Conservation (phyloP, 2,329 filamentous ascomycete genomes). For the Ceratocystis papillata region DNA sequence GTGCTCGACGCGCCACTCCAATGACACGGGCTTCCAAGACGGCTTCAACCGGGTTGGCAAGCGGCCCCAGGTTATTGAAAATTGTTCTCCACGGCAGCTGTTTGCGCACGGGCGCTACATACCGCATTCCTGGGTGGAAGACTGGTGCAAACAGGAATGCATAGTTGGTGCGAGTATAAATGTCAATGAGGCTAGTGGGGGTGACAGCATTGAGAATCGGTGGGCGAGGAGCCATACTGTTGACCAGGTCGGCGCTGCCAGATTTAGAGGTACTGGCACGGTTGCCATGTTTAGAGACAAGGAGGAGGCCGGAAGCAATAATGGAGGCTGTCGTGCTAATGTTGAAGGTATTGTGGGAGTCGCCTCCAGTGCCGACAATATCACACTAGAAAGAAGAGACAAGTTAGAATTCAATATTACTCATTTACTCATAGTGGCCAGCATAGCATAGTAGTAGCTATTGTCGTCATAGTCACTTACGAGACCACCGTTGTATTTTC, state of each 20-base stretch:
- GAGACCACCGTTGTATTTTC: slow-evolving; percentile 69
- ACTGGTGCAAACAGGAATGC: slow-evolving; percentile 91
- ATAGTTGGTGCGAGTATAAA: slow-evolving; percentile 79
- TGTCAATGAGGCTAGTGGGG: slow-evolving; percentile 55
- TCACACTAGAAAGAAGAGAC: slow-evolving; percentile 48
- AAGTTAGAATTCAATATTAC: background rate
- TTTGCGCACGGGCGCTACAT: slow-evolving; percentile 73
- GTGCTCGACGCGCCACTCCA: slow-evolving; percentile 78
- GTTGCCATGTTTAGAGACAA: slow-evolving; percentile 93
- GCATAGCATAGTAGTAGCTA: no score
- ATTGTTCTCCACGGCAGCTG: slow-evolving; percentile 91
- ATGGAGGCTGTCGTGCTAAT: slow-evolving; percentile 94
- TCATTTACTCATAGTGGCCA: no score
- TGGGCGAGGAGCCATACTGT: slow-evolving; percentile 58
- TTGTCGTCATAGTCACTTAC: slow-evolving; percentile 41
- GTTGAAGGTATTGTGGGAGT: slow-evolving; percentile 96
- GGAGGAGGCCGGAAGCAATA: slow-evolving; percentile 70
- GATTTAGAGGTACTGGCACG: slow-evolving; percentile 90
- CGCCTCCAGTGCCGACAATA: slow-evolving; percentile 94
- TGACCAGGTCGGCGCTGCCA: slow-evolving; percentile 84
- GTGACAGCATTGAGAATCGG: slow-evolving; percentile 66
- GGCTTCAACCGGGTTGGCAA: slow-evolving; percentile 81
- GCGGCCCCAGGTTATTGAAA: slow-evolving; percentile 89
- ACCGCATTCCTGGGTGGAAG: slow-evolving; percentile 90
- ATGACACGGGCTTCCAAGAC: slow-evolving; percentile 79